These are phyloP conservation scores for Quercus ilex DNA, from an alignment of 306 rosid genomes.

Conservation along the genomic window DNA sequence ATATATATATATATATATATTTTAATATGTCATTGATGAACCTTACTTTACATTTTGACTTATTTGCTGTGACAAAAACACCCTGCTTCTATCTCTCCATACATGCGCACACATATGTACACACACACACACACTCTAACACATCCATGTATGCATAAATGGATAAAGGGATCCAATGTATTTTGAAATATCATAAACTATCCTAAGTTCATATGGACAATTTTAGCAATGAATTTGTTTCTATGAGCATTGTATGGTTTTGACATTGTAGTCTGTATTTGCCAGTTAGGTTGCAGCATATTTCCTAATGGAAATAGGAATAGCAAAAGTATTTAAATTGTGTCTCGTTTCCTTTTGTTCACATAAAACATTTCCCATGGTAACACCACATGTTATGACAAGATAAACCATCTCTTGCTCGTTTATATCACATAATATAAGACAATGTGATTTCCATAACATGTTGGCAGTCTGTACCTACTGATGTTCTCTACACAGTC, in stretches of 20 bases:
- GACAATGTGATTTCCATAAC: conserved; percentile 18
- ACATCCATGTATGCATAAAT: background rate
- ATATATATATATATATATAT: background rate
- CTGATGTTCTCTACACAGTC: conserved; percentile 59
- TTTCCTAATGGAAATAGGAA: background rate
- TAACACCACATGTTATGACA: background rate
- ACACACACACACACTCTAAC: too few species aligned
- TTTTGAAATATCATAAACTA: background rate
- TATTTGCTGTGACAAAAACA: background rate
- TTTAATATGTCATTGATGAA: background rate
- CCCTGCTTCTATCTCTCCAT: background rate
- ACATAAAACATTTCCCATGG: background rate
- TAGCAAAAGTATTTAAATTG: background rate
- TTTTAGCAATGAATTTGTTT: background rate
- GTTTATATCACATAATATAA: background rate
- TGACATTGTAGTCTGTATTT: background rate
- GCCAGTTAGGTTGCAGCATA: background rate
- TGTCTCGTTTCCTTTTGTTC: background rate
- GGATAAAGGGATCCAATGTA: background rate
- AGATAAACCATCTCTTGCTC: conserved; percentile 21
- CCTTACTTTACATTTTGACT: background rate
- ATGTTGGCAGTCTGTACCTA: conserved; percentile 17
- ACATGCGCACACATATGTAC: background rate
- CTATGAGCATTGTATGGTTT: background rate
- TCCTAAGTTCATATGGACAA: background rate